Conservation (phyloP, 352 stramenopile genomes). For the Pythium apleroticum region DNA sequence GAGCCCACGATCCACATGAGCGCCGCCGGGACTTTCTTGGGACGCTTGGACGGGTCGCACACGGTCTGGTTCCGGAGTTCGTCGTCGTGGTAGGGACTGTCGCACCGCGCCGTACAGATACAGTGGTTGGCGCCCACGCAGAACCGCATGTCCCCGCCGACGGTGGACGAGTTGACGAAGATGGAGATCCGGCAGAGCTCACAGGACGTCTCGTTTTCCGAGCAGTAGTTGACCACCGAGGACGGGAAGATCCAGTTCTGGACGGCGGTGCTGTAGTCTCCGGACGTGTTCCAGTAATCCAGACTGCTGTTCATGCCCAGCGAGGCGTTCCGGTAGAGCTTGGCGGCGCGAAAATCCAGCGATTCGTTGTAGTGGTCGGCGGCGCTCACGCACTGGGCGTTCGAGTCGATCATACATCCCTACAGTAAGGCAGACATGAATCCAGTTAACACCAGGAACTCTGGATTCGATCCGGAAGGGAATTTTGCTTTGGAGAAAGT, state of each 20-base stretch:
- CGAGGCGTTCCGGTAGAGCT: constrained; percentile 9
- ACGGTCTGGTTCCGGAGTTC: background rate
- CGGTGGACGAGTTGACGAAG: background rate
- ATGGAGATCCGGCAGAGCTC: constrained; percentile 3
- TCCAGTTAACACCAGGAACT: background rate
- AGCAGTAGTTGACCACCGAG: constrained; percentile 11
- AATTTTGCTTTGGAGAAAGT: too few relatives aligned
- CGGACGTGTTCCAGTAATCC: constrained; percentile 19
- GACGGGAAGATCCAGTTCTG: constrained; percentile 19
- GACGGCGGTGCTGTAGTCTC: constrained; percentile 3
- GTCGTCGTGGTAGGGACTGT: background rate
- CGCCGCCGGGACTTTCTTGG: constrained; percentile 1
- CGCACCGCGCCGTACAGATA: constrained; percentile 14
- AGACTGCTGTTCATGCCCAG: constrained; percentile 3
- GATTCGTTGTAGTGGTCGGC: constrained; percentile 12
- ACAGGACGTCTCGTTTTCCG: constrained; percentile 3
- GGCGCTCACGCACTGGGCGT: constrained; percentile 10
- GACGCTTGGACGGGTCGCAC: constrained; percentile 12
- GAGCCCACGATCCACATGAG: constrained; percentile 15
- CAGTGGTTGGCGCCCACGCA: constrained; percentile 9
- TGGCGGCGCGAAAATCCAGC: constrained; percentile 13
- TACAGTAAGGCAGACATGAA: constrained; percentile 1
- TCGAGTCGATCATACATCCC: constrained; percentile 17
- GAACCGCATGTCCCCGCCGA: constrained; percentile 14
- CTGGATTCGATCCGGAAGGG: constrained; percentile 2